Conservation (phyloP, 2,329 filamentous ascomycete genomes). For the Talaromyces sp. region DNA sequence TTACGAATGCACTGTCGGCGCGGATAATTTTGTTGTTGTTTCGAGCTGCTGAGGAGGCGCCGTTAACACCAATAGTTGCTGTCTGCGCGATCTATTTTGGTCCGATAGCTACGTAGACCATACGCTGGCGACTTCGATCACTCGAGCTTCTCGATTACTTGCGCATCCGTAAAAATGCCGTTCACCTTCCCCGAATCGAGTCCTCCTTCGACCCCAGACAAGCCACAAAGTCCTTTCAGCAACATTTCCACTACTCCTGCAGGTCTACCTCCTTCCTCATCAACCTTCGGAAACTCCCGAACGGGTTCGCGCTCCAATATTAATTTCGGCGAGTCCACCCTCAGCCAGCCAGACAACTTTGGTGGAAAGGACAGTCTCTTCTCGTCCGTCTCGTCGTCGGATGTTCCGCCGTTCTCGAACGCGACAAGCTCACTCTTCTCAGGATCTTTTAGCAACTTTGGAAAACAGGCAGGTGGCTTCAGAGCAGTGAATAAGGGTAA, state of each 20-base stretch:
- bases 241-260: constrained; percentile 54
- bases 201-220: constrained; percentile 29
- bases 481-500: constrained; percentile 23
- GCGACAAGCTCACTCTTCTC: constrained; percentile 24
- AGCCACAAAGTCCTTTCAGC: constrained; percentile 32
- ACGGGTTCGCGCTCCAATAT: constrained; percentile 33
- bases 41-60: background rate
- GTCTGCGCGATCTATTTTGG: background rate
- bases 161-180: background rate
- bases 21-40: background rate
- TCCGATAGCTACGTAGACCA: background rate
- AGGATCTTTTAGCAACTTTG: constrained; percentile 22
- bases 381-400: constrained; percentile 32
- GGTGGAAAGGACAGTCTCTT: constrained; percentile 33
- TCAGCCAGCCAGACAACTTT: constrained; percentile 34
- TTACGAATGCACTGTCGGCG: background rate
- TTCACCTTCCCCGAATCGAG: background rate
- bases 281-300: constrained; percentile 49
- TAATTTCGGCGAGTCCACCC: constrained; percentile 35
- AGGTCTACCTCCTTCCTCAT: constrained; percentile 51
- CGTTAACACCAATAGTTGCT: background rate
- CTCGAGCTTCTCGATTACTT: background rate
- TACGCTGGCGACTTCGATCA: background rate
- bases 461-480: constrained; percentile 21
- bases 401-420: constrained; percentile 27